phyloP scores from a whole-genome alignment of 2,329 filamentous ascomycete species.

The Colletotrichum limetticola region DNA sequence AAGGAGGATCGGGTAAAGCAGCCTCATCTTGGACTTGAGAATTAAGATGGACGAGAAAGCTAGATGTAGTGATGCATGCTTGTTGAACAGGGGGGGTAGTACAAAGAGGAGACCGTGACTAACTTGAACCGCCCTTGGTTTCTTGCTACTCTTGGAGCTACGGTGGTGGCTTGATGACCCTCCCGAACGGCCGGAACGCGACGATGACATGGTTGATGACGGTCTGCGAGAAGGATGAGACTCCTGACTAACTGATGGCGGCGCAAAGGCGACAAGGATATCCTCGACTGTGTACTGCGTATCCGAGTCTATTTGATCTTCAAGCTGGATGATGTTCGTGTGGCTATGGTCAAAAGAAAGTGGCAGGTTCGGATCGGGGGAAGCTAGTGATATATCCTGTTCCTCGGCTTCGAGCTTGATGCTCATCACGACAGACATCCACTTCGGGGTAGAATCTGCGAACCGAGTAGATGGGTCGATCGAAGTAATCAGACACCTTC shows the following conservation, averaged over 20 bases:
- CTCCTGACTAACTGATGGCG: not conserved
- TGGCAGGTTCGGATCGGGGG: not conserved
- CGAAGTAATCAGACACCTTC: not conserved
- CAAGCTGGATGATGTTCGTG: not conserved
- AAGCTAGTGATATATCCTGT: constrained; percentile 22
- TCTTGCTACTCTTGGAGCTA: constrained; percentile 41
- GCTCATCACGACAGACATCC: constrained; percentile 7
- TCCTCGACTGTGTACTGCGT: constrained; percentile 10
- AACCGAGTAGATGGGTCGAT: not conserved
- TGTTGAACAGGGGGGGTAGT: constrained; percentile 15
- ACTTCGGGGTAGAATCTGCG: not conserved
- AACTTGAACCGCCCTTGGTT: constrained; percentile 42
- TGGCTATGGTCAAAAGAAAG: not conserved
- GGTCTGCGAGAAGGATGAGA: not conserved
- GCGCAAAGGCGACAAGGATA: constrained; percentile 8
- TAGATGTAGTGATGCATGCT: not conserved
- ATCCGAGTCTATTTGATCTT: not conserved
- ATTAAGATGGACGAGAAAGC: too few species aligned
- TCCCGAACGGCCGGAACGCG: constrained; percentile 40
- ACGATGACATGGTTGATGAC: constrained; percentile 43
- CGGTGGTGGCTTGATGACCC: constrained; percentile 35
- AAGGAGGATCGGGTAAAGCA: too few species aligned
- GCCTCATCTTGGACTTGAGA: too few species aligned
- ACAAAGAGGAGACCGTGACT: constrained; percentile 44
- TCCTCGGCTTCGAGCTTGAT: not conserved